phyloP scores from a whole-genome alignment of 2,329 filamentous ascomycete genomes.

The Dactylellina leptospora region DNA sequence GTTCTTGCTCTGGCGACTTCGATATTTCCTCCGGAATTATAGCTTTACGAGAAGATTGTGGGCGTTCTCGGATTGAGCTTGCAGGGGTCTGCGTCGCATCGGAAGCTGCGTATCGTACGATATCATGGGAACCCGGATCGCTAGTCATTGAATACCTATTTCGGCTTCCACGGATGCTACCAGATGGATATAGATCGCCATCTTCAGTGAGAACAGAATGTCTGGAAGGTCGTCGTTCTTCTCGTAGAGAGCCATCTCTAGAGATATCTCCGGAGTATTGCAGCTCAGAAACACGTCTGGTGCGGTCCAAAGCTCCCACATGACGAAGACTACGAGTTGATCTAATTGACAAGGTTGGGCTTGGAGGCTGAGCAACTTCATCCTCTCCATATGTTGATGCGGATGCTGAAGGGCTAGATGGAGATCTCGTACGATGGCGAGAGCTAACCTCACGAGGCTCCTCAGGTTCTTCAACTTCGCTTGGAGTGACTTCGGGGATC shows the following conservation, averaged over 20 bases:
- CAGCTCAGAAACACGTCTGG: constrained; percentile 41
- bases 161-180: constrained; percentile 26
- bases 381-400: constrained; percentile 33
- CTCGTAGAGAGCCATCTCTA: constrained; percentile 39
- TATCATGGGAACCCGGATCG: constrained; percentile 33
- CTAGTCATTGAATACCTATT: constrained; percentile 39
- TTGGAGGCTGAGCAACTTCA: constrained; percentile 31
- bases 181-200: constrained; percentile 20
- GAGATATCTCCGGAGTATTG: constrained; percentile 40
- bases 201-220: constrained; percentile 46
- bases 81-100: constrained; percentile 44
- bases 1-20: constrained; percentile 9
- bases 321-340: constrained; percentile 40
- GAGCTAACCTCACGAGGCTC: constrained; percentile 19
- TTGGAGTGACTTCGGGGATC: constrained; percentile 32
- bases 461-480: constrained; percentile 35
- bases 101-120: constrained; percentile 46
- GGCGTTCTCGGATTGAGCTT: constrained; percentile 38
- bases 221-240: constrained; percentile 43
- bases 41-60: constrained; percentile 44
- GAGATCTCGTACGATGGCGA: constrained; percentile 27
- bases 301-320: constrained; percentile 14
- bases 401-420: constrained; percentile 32
- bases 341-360: constrained; percentile 28
- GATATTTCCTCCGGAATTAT: constrained; percentile 27